These are phyloP conservation scores for Apiospora phragmitis DNA, from an alignment of 2,329 filamentous ascomycete species.

Conservation along the genomic window DNA sequence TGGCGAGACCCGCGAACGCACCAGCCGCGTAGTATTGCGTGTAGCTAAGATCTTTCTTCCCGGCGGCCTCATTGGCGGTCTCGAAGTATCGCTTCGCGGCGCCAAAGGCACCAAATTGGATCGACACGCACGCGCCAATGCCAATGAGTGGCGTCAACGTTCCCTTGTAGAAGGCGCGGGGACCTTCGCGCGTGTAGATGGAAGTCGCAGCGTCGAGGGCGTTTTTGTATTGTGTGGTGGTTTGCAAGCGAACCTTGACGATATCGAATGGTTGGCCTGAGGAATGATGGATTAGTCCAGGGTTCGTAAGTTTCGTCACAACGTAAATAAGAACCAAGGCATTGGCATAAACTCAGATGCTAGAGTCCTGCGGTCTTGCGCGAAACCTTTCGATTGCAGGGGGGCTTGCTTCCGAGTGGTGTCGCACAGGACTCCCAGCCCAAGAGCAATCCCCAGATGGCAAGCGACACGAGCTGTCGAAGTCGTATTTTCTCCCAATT, in stretches of 20 bases:
- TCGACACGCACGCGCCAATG: conserved; percentile 96
- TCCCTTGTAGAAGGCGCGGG: conserved; percentile 92
- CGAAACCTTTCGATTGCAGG: not conserved
- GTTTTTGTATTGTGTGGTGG: conserved; percentile 75
- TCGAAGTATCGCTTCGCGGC: conserved; percentile 86
- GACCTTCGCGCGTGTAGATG: conserved; percentile 86
- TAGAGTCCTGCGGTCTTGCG: not conserved
- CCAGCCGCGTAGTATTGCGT: conserved; percentile 86
- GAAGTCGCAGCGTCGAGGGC: conserved; percentile 78
- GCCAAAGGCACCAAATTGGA: conserved; percentile 98
- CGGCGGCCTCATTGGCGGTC: conserved; percentile 65
- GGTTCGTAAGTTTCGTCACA: not conserved
- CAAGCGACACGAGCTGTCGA: not conserved
- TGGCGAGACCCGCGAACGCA: conserved; percentile 89
- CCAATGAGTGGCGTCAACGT: conserved; percentile 92
- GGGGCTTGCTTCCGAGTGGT: not conserved
- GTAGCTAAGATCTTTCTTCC: conserved; percentile 66
- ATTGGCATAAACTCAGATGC: not conserved
- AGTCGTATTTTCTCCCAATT: conserved; percentile 2
- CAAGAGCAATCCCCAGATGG: not conserved
- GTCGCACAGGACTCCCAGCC: not conserved
- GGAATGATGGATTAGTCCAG: conserved; percentile 9
- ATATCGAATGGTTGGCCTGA: conserved; percentile 79
- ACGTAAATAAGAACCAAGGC: too few relatives aligned
- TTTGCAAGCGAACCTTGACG: conserved; percentile 96